These are phyloP conservation scores for Arachnomyces sp. DNA, from an alignment of 2,329 filamentous ascomycete species.

Conservation along the genomic window DNA sequence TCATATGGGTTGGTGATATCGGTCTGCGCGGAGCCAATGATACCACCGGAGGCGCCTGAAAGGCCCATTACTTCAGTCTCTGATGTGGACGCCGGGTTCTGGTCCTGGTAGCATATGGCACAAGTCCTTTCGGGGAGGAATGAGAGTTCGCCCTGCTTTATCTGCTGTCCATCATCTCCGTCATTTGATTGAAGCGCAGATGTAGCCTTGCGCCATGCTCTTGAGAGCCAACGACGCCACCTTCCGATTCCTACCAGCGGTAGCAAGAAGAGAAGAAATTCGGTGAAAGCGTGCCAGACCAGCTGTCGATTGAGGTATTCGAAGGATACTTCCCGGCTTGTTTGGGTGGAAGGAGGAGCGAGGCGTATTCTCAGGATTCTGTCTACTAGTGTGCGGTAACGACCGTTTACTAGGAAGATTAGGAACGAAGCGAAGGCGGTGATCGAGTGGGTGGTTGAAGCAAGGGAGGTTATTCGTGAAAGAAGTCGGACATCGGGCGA, in stretches of 20 bases:
- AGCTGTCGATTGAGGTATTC: slow-evolving; percentile 96
- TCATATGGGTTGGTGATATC: slow-evolving; percentile 97
- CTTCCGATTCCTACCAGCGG: slow-evolving; percentile 90
- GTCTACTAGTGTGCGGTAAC: slow-evolving; percentile 85
- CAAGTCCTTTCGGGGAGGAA: slow-evolving; percentile 92
- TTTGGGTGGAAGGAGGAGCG: slow-evolving; percentile 74
- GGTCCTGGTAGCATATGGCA: slow-evolving; percentile 92
- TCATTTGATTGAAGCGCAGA: slow-evolving; percentile 48
- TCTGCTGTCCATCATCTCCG: slow-evolving; percentile 43
- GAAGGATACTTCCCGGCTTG: slow-evolving; percentile 87
- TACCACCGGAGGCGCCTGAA: slow-evolving; percentile 59
- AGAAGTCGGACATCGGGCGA: slow-evolving; percentile 48
- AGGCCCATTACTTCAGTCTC: slow-evolving; percentile 71
- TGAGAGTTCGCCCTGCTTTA: slow-evolving; percentile 61
- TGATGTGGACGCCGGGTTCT: slow-evolving; percentile 63
- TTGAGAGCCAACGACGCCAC: slow-evolving; percentile 83
- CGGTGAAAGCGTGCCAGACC: slow-evolving; percentile 99
- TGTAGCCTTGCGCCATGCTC: slow-evolving; percentile 77
- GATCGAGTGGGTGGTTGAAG: slow-evolving; percentile 69
- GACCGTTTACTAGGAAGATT: slow-evolving; percentile 81
- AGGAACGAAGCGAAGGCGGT: slow-evolving; percentile 81
- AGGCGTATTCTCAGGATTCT: slow-evolving; percentile 76
- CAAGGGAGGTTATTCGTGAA: slow-evolving; percentile 59
- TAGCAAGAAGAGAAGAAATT: slow-evolving; percentile 95
- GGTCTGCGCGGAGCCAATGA: slow-evolving; percentile 80